A percentile compares a stretch with the other conserved stretches of the same genome.
Conservation (phyloP, 2,329 filamentous ascomycete genomes). For the Xylaria sp. region DNA sequence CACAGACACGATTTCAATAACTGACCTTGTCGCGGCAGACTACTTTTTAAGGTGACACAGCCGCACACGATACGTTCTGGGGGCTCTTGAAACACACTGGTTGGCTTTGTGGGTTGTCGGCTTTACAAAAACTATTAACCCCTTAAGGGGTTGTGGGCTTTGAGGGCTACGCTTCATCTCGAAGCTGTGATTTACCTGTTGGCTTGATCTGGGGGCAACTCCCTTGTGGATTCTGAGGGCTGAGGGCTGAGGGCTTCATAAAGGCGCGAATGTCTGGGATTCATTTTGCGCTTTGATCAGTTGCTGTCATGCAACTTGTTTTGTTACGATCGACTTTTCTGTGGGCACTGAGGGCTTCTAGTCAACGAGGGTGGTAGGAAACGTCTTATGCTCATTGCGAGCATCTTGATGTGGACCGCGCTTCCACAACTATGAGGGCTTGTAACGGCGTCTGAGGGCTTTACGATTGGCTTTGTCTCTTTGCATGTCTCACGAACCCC, state of each 20-base stretch:
- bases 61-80: slow-evolving; percentile 56
- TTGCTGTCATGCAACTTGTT: slow-evolving; percentile 25
- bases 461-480: slow-evolving; percentile 31
- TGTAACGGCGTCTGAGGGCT: slow-evolving; percentile 50
- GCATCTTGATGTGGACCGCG: slow-evolving; percentile 48
- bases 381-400: slow-evolving; percentile 43
- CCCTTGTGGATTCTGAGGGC: slow-evolving; percentile 48
- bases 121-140: slow-evolving; percentile 57
- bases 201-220: slow-evolving; percentile 57
- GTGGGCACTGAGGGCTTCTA: slow-evolving; percentile 51
- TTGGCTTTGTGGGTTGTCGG: slow-evolving; percentile 68
- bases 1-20: not conserved
- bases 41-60: slow-evolving; percentile 59
- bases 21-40: slow-evolving; percentile 44
- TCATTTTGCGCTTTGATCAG: slow-evolving; percentile 33
- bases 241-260: slow-evolving; percentile 46
- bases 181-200: slow-evolving; percentile 65
- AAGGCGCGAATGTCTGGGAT: slow-evolving; percentile 39
- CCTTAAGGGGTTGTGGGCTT: slow-evolving; percentile 60
- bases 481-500: slow-evolving; percentile 12
- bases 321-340: slow-evolving; percentile 48
- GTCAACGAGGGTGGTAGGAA: slow-evolving; percentile 49
- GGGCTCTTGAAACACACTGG: slow-evolving; percentile 58
- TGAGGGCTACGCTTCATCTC: slow-evolving; percentile 59
- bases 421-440: slow-evolving; percentile 49